Percentiles rank a stretch among this genome's conserved stretches.
phyloP scores from a whole-genome alignment of 208 protist species.

The Herpetomonas tarakana region DNA sequence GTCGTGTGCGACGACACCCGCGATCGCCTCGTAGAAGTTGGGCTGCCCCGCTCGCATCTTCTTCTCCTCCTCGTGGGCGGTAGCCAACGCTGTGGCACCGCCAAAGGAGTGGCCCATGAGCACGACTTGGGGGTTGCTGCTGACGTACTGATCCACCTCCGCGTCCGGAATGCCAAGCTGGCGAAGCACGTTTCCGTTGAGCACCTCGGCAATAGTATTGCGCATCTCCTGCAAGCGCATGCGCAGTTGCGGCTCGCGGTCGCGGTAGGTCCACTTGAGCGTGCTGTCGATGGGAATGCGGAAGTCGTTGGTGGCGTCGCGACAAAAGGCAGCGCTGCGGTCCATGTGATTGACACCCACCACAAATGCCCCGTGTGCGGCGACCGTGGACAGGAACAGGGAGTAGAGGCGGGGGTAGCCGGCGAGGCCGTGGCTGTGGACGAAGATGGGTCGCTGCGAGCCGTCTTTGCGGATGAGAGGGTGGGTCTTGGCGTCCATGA shows the following conservation, averaged over 20 bases:
- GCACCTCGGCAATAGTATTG: slow-evolving; percentile 26
- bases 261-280: slow-evolving; percentile 29
- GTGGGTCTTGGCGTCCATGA: slow-evolving; percentile 13
- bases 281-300: slow-evolving; percentile 28
- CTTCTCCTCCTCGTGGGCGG: slow-evolving; percentile 19
- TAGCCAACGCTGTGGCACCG: slow-evolving; percentile 29
- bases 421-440: slow-evolving; percentile 82
- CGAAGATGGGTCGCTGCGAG: slow-evolving; percentile 38
- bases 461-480: slow-evolving; percentile 34
- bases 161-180: slow-evolving; percentile 14
- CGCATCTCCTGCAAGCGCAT: slow-evolving; percentile 44
- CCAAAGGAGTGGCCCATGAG: slow-evolving; percentile 59
- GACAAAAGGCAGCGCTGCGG: slow-evolving; percentile 72
- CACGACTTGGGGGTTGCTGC: slow-evolving; percentile 9
- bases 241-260: slow-evolving; percentile 53
- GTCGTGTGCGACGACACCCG: slow-evolving; percentile 2
- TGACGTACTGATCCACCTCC: slow-evolving; percentile 22
- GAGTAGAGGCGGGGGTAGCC: slow-evolving; percentile 68
- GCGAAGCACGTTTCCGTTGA: slow-evolving; percentile 19
- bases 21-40: not conserved
- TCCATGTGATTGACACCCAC: slow-evolving; percentile 74
- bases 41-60: not conserved
- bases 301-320: slow-evolving; percentile 29
- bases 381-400: slow-evolving; percentile 61
- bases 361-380: slow-evolving; percentile 67